Evolutionary conservation across 257 asterid species (phyloP), one percentile per base, ranked within the genome.

Genomic region (Misopates orontium): DNA sequence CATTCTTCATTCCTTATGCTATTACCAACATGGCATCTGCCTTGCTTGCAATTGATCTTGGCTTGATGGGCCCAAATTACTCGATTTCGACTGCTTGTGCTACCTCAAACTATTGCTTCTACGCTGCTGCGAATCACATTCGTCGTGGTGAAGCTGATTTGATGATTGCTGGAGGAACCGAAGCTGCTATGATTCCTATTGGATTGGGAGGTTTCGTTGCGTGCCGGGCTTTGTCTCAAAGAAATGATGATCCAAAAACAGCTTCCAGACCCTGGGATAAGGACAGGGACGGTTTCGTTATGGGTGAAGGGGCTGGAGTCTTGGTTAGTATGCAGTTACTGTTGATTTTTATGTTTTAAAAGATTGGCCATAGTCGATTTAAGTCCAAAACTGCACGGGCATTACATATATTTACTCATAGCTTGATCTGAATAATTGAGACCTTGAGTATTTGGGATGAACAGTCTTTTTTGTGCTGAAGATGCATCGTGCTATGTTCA

Each of bases 241-340:
- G 80, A 80, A 83, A 83, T 58, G 64, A 69, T 28, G 85, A 83
- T 69, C 88, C 88, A 21, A 67, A 83, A 36, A 83, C 77, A 64
- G 88, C 88, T 22, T 83, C 88, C 23, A 79, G 88, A 62, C 88
- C 88, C 20, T 83, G 85, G 88, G 88, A 83, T 72, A 77, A 83
- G 83, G 72, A 72, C 60, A 86, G 86, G 10, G 89, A 83, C 71
- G 89, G 89, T n/a, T 83, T 83, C 63, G 89, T 83, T 51, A 76
- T 83, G 82, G 89, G 89, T 55, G 89, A 83, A 80, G 89, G 89
- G 25, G 76, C 80, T 59, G 89, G 86, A 53, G 84, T 80, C 61
- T 67, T 58, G 47, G 64, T 58, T 13, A 45, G 51, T 6, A 45
- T 13, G 4, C 42, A 1, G 8, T 36, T 36, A 36, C 11, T 36